These are phyloP conservation scores for Solanum chaucha DNA, from an alignment of 257 asterid species.

Conservation along the genomic window DNA sequence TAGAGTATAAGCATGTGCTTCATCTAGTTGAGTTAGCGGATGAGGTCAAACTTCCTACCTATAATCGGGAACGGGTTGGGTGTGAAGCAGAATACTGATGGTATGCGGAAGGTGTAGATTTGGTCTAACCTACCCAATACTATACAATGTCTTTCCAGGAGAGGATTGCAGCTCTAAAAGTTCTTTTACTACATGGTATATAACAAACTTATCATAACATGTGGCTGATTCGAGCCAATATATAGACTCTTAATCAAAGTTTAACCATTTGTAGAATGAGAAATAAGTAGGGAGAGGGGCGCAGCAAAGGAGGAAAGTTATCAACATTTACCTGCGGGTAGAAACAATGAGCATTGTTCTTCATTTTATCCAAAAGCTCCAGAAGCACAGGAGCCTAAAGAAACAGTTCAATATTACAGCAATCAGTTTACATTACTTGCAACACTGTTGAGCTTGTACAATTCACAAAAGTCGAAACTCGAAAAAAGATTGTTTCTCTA, in stretches of 20 bases:
- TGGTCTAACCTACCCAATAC: not conserved
- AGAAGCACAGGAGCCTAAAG: conserved; percentile 69
- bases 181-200: not conserved
- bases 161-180: not conserved
- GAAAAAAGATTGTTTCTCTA: too few species aligned
- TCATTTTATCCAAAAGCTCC: conserved; percentile 66
- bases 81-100: not conserved
- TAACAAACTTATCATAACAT: not conserved
- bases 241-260: not conserved
- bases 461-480: too few species aligned
- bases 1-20: not conserved
- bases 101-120: not conserved
- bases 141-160: not conserved
- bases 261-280: not conserved
- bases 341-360: conserved; percentile 26
- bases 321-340: conserved; percentile 61
- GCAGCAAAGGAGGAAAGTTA: not conserved
- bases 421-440: not conserved
- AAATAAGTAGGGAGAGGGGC: not conserved
- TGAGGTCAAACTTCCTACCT: not conserved
- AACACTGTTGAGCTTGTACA: too few species aligned
- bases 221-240: not conserved
- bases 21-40: not conserved
- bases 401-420: not conserved
- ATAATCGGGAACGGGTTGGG: not conserved